These are phyloP conservation scores for Lonicera japonica DNA, from an alignment of 129 eudicot genomes.

Conservation along the genomic window DNA sequence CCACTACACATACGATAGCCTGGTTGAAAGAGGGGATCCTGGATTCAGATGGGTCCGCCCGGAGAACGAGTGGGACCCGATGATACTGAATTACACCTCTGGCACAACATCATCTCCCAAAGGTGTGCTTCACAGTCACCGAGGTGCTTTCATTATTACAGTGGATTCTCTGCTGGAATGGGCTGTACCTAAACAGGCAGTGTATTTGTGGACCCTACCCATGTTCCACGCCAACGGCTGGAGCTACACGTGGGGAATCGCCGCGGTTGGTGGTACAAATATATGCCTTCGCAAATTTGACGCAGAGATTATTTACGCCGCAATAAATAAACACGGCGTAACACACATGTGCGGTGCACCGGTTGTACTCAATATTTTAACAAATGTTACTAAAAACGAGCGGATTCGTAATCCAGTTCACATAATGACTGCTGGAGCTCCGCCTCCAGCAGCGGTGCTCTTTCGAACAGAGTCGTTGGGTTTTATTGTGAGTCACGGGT, in stretches of 20 bases:
- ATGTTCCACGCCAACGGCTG: conserved; percentile 76
- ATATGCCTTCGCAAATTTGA: conserved; percentile 46
- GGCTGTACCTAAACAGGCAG: conserved; percentile 46
- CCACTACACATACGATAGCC: conserved; percentile 24
- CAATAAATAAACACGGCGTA: conserved; percentile 31
- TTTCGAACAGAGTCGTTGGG: conserved; percentile 46
- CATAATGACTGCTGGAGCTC: conserved; percentile 63
- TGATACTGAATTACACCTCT: conserved; percentile 49
- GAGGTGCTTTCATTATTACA: conserved; percentile 28
- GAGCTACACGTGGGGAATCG: conserved; percentile 69
- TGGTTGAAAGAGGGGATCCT: conserved; percentile 41
- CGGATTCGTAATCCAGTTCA: conserved; percentile 26
- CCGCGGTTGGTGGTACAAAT: conserved; percentile 59
- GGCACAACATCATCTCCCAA: conserved; percentile 65
- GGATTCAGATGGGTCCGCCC: conserved; percentile 49
- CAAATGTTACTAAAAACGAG: conserved; percentile 16
- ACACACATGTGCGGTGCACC: conserved; percentile 79
- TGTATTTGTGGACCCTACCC: conserved; percentile 58
- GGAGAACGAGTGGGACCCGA: conserved; percentile 43
- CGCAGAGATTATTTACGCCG: conserved; percentile 18
- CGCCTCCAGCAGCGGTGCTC: conserved; percentile 50
- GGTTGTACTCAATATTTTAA: conserved; percentile 51
- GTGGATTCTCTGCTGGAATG: conserved; percentile 43
- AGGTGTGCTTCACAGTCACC: conserved; percentile 54
- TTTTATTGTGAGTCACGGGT: conserved; percentile 48